phyloP scores from a whole-genome alignment of 2,329 filamentous ascomycete species.

The Fonsecaea multimorphosa region DNA sequence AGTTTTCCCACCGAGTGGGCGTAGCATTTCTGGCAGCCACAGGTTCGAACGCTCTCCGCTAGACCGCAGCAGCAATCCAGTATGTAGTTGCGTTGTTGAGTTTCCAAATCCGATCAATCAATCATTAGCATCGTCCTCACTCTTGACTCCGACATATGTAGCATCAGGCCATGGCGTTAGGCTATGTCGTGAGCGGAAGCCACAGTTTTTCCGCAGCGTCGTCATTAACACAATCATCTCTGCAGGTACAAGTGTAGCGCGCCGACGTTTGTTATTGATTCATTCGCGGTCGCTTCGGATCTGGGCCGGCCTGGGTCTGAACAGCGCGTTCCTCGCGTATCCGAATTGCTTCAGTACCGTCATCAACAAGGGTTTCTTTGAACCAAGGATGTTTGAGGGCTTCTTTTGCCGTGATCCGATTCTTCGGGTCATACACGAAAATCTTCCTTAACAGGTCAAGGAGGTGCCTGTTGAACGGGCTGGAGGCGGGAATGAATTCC shows the following conservation, averaged over 20 bases:
- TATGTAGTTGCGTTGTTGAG: background rate
- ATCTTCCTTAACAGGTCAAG: constrained; percentile 67
- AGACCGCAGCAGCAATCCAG: background rate
- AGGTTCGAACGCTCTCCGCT: background rate
- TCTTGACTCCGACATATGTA: background rate
- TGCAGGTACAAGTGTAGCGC: background rate
- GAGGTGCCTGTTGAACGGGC: constrained; percentile 66
- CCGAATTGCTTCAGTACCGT: constrained; percentile 68
- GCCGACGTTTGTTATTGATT: constrained; percentile 9
- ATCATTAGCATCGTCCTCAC: background rate
- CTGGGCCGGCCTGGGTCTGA: constrained; percentile 31
- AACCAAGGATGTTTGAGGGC: constrained; percentile 72
- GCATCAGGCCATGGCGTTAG: background rate
- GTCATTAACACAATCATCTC: constrained; percentile 2
- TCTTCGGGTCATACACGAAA: constrained; percentile 71
- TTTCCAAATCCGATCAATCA: constrained; percentile 6
- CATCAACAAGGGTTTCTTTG: constrained; percentile 67
- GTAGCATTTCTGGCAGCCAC: background rate
- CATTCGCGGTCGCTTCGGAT: constrained; percentile 36
- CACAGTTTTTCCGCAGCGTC: background rate
- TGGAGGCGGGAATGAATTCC: constrained; percentile 68
- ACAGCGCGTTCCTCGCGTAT: constrained; percentile 54
- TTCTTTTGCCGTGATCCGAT: constrained; percentile 68
- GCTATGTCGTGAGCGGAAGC: background rate
- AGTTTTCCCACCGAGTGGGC: background rate